Evolutionary conservation across 257 asterid genomes (phyloP).

Genomic region (Jacaranda copaia): DNA sequence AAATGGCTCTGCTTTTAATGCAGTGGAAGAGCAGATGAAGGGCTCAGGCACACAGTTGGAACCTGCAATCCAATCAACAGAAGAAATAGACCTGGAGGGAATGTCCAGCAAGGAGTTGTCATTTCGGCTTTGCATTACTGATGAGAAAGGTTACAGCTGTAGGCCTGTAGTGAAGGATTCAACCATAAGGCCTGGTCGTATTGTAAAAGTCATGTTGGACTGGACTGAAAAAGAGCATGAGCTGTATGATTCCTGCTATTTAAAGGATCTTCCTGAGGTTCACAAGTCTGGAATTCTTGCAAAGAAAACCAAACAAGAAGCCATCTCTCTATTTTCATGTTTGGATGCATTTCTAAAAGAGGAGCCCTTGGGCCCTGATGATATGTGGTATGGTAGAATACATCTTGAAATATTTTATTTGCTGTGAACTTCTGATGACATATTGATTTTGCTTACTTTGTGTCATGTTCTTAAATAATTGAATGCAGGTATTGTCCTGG

Average conservation of each 20-base stretch:
- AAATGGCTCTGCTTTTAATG: conserved; percentile 44
- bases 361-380: conserved; percentile 98
- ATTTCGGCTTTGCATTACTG: conserved; percentile 67
- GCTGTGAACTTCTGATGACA: not conserved
- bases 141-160: conserved; percentile 44
- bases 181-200: conserved; percentile 55
- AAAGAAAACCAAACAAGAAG: conserved; percentile 88
- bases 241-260: conserved; percentile 68
- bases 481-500: conserved; percentile 16
- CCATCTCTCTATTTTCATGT: conserved; percentile 91
- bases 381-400: conserved; percentile 76
- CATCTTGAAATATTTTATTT: not conserved
- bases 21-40: conserved; percentile 44
- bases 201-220: conserved; percentile 55
- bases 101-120: conserved; percentile 61
- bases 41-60: conserved; percentile 46
- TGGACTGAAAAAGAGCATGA: conserved; percentile 42
- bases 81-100: conserved; percentile 49
- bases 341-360: conserved; percentile 92
- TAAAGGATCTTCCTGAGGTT: conserved; percentile 86
- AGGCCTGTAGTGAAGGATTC: conserved; percentile 72
- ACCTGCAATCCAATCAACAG: not conserved
- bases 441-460: not conserved
- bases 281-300: conserved; percentile 76
- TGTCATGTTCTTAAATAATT: not conserved